These are phyloP conservation scores for Nicotiana tabacum DNA, from an alignment of 257 asterid species.

Conservation along the genomic window DNA sequence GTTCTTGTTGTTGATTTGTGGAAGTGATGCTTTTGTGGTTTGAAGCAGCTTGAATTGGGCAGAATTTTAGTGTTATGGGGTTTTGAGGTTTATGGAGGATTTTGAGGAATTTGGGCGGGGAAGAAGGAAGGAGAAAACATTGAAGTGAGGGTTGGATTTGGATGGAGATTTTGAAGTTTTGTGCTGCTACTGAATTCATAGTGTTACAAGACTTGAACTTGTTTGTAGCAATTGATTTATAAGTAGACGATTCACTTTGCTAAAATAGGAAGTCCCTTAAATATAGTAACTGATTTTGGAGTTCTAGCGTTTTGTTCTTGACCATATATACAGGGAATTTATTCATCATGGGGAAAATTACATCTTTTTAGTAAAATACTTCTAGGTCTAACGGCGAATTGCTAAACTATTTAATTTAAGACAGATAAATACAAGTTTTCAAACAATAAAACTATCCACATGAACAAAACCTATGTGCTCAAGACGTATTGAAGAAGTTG, in stretches of 20 bases:
- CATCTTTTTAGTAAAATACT: background rate
- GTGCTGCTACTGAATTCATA: constrained; percentile 25
- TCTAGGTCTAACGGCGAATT: background rate
- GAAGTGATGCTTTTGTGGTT: constrained; percentile 21
- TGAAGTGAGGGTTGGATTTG: constrained; percentile 9
- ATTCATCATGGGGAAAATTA: background rate
- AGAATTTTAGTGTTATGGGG: constrained; percentile 14
- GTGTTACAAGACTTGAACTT: background rate
- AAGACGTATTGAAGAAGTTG: background rate
- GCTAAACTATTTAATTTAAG: background rate
- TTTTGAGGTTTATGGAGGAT: constrained; percentile 12
- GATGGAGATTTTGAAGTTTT: constrained; percentile 15
- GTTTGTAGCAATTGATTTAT: background rate
- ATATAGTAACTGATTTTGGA: background rate
- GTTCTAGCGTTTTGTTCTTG: background rate
- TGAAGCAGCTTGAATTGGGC: constrained; percentile 14
- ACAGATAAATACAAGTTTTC: background rate
- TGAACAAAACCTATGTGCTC: too few relatives aligned
- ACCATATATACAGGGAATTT: background rate
- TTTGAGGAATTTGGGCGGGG: constrained; percentile 13
- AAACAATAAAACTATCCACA: too few relatives aligned
- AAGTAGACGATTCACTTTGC: too few relatives aligned
- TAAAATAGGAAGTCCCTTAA: too few relatives aligned
- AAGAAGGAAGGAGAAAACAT: constrained; percentile 10
- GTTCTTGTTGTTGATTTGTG: constrained; percentile 9